These are phyloP conservation scores for Nematocida minor DNA, from an alignment of 371 early-diverging fungal species.

Conservation along the genomic window DNA sequence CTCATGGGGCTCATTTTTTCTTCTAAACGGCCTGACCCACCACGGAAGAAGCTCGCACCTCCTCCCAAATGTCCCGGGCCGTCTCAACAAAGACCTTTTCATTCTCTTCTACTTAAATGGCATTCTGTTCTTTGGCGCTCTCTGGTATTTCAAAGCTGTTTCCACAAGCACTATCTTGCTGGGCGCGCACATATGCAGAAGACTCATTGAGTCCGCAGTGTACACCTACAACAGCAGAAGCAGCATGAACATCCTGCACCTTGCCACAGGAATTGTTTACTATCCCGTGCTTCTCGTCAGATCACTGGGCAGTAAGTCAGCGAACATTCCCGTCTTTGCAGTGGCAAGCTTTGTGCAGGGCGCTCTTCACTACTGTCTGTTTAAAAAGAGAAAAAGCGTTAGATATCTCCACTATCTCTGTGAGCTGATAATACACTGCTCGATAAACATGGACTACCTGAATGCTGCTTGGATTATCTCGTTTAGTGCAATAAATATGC, in stretches of 20 bases:
- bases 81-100: constrained; percentile 31
- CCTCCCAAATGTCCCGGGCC: neutral
- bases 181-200: constrained; percentile 3
- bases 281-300: constrained; percentile 17
- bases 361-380: constrained; percentile 19
- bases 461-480: constrained; percentile 21
- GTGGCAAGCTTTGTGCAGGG: neutral
- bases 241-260: constrained; percentile 10
- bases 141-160: neutral
- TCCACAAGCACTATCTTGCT: neutral
- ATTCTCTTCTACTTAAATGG: constrained; percentile 42
- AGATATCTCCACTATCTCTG: constrained; percentile 22
- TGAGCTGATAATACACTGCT: constrained; percentile 29
- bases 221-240: constrained; percentile 14
- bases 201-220: constrained; percentile 25
- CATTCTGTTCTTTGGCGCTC: neutral
- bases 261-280: constrained; percentile 10
- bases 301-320: neutral
- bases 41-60: neutral
- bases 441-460: neutral
- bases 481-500: constrained; percentile 18
- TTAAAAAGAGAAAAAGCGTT: neutral
- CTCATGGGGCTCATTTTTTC: constrained; percentile 1
- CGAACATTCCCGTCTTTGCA: neutral
- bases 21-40: neutral